Conservation (phyloP, 2,329 filamentous ascomycete genomes). For the Sporothrix sp. region DNA sequence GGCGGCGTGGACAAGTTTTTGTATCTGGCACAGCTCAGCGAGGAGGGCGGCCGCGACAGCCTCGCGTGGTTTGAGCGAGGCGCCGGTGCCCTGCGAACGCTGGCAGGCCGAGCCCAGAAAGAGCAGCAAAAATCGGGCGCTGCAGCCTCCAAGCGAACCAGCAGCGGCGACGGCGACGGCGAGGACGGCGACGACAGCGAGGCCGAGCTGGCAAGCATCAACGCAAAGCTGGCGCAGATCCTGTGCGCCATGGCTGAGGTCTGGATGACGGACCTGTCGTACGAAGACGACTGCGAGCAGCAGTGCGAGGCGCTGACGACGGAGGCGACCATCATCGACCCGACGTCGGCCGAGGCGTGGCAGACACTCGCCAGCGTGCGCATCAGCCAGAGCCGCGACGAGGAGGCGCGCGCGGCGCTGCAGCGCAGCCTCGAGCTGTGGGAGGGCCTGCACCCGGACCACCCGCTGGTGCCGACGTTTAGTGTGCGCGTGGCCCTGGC, state of each 20-base stretch:
- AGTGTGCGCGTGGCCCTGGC: slow-evolving; percentile 74
- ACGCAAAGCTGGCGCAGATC: slow-evolving; percentile 75
- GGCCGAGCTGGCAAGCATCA: slow-evolving; percentile 48
- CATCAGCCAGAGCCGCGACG: slow-evolving; percentile 71
- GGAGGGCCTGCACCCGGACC: slow-evolving; percentile 64
- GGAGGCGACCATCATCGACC: slow-evolving; percentile 78
- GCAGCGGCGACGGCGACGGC: background rate
- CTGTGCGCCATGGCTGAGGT: slow-evolving; percentile 91
- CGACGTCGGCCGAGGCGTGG: slow-evolving; percentile 75
- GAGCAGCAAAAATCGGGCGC: background rate
- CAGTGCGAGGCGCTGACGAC: slow-evolving; percentile 83
- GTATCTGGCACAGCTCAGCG: slow-evolving; percentile 83
- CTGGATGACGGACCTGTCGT: slow-evolving; percentile 97
- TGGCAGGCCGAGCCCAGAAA: slow-evolving; percentile 1
- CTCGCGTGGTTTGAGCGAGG: slow-evolving; percentile 61
- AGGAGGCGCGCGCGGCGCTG: slow-evolving; percentile 73
- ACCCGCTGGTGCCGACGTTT: slow-evolving; percentile 72
- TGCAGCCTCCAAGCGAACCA: background rate
- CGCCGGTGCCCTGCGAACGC: slow-evolving; percentile 54
- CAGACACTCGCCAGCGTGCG: slow-evolving; percentile 91
- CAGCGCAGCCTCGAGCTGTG: slow-evolving; percentile 72
- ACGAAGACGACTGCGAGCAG: slow-evolving; percentile 81
- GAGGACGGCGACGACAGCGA: slow-evolving; percentile 10
- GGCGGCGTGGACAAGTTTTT: slow-evolving; percentile 90
- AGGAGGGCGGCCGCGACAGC: slow-evolving; percentile 56